phyloP scores from a whole-genome alignment of 805 yeast genomes.

The Ogataea neopini region DNA sequence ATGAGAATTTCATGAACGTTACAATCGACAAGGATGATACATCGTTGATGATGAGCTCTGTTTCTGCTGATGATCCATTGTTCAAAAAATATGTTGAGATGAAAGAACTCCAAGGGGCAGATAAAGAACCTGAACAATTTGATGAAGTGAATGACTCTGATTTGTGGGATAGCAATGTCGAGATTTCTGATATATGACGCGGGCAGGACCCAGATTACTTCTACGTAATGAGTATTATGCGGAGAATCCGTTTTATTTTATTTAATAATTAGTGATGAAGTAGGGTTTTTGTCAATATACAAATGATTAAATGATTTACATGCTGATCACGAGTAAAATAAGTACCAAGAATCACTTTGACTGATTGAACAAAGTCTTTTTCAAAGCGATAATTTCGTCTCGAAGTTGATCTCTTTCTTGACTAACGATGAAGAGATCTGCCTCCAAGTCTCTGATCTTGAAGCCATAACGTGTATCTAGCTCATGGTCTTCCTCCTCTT shows the following conservation, averaged over 20 bases:
- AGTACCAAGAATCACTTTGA: background rate
- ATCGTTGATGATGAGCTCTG: constrained; percentile 11
- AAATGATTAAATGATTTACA: background rate
- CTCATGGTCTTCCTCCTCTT: constrained; percentile 32
- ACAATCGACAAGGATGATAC: constrained; percentile 9
- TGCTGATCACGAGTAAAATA: background rate
- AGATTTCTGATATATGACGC: constrained; percentile 1
- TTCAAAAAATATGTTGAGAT: constrained; percentile 1
- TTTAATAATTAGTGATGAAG: background rate
- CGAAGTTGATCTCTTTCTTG: constrained; percentile 83
- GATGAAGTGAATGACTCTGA: constrained; percentile 24
- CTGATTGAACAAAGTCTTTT: constrained; percentile 50
- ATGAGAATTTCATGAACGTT: constrained; percentile 19
- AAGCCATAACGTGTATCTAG: constrained; percentile 62
- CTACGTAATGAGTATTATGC: background rate
- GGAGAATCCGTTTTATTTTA: background rate
- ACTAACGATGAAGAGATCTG: constrained; percentile 75
- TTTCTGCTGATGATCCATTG: constrained; percentile 6
- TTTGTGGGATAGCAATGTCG: constrained; percentile 28
- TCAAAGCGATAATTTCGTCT: constrained; percentile 56
- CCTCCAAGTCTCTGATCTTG: constrained; percentile 79
- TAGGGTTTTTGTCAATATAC: background rate
- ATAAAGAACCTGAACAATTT: constrained; percentile 10
- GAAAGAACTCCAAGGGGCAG: background rate
- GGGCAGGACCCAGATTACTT: background rate